Conservation (phyloP, 2,329 filamentous ascomycete genomes). For the Aureobasidium lini region DNA sequence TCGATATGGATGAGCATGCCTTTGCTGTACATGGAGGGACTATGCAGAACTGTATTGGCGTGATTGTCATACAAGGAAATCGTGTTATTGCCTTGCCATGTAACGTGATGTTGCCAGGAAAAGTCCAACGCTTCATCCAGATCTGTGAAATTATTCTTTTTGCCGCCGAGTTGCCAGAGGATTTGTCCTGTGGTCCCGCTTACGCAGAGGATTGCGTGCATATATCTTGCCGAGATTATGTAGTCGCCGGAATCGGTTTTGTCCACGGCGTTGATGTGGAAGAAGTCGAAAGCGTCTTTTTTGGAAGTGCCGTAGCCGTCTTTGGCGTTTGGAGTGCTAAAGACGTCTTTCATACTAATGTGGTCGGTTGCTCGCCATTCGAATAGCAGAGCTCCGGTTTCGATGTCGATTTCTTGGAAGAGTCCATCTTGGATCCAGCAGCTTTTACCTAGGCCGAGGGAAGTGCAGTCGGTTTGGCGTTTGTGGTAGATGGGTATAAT, state of each 20-base stretch:
- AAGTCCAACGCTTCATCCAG: constrained; percentile 24
- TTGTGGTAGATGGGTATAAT: constrained; percentile 21
- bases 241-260: constrained; percentile 42
- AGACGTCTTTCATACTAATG: constrained; percentile 26
- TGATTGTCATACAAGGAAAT: constrained; percentile 49
- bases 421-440: constrained; percentile 36
- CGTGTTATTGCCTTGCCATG: constrained; percentile 28
- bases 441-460: constrained; percentile 17
- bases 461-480: constrained; percentile 20
- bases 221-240: constrained; percentile 38
- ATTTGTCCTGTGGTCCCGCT: constrained; percentile 36
- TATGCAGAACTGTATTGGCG: constrained; percentile 30
- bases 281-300: constrained; percentile 42
- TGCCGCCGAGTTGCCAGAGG: constrained; percentile 43
- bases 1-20: constrained; percentile 11
- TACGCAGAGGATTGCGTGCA: constrained; percentile 38
- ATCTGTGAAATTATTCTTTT: constrained; percentile 31
- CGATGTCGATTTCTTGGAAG: constrained; percentile 35
- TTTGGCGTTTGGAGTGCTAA: constrained; percentile 29
- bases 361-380: constrained; percentile 43
- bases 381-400: constrained; percentile 37
- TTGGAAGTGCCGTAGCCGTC: constrained; percentile 35
- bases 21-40: neutral
- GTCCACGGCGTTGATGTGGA: constrained; percentile 46
- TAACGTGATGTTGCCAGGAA: constrained; percentile 27